Evolutionary conservation across 768 basidiomycete species (phyloP), one percentile per base, ranked within the genome.

Genomic region (Lyophyllum decastes): DNA sequence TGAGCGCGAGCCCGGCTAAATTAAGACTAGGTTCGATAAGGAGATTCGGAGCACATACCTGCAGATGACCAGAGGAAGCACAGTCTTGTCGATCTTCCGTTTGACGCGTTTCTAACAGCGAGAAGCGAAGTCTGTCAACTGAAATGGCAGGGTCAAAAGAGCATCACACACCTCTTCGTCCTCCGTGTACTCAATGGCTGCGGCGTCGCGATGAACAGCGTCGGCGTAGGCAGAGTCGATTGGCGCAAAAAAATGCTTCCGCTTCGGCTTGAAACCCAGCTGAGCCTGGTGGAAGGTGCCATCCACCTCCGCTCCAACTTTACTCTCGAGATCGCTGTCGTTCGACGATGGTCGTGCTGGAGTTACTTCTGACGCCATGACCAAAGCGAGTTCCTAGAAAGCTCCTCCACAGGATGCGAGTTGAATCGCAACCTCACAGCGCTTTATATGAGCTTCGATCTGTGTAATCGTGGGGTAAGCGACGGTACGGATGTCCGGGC

Each of bases 191-290:
- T 78, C 76, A 1, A 85, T 80, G 2, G 58, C 64, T 41, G 76
- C 77, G 1, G 83, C 83, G 64, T 84, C 82, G 4, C 60, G 69
- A 60, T 84, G 72, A 8, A 84, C 80, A 9, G 82, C 83, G 6
- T 81, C 77, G 4, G 83, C 81, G 40, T 76, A 74, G 0, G 68
- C 60, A 19, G 72, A 62, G 55, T 84, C 82, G 19, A 84, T 67
- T 9, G 77, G 72, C 1, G 75, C 73, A 64, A 84, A 84, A 65
- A 84, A 81, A 50, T 78, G 67, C 49, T 77, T 79, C 65, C 80
- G 72, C 55, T 73, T 73, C 5, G 71, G 55, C 65, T 69, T 77
- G 49, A 70, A 65, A 0, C 75, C 73, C n/a, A 81, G 64, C 56
- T 69, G 69, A 16, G 63, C 63, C 59, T 84, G 82, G 58, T 81